Conservation (phyloP, 768 basidiomycete species). For the Kwoniella sp. region DNA sequence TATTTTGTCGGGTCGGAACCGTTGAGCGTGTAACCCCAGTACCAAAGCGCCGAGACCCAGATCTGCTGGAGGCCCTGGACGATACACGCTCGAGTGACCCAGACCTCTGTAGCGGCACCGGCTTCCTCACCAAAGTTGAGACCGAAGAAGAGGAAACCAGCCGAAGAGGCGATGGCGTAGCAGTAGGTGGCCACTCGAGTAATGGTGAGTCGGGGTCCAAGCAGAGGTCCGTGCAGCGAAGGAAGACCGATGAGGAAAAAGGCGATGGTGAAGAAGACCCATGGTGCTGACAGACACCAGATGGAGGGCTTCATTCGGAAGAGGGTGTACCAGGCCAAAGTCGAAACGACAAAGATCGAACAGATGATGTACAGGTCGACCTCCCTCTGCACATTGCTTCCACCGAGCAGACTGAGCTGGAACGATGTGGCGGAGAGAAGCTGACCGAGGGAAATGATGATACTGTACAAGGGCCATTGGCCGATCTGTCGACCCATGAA, state of each 20-base stretch:
- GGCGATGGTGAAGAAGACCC: constrained; percentile 83
- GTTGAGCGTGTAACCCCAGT: constrained; percentile 83
- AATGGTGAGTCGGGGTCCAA: constrained; percentile 62
- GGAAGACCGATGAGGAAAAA: constrained; percentile 90
- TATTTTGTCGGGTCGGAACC: constrained; percentile 53
- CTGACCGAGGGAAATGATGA: constrained; percentile 80
- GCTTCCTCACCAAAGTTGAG: constrained; percentile 97
- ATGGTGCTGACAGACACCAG: constrained; percentile 77
- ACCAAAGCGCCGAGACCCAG: constrained; percentile 94
- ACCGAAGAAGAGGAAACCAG: constrained; percentile 88
- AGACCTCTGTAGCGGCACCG: constrained; percentile 92
- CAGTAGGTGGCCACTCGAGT: constrained; percentile 78
- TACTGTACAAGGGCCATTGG: constrained; percentile 88
- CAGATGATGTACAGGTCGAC: constrained; percentile 87
- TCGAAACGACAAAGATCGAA: constrained; percentile 76
- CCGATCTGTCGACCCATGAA: constrained; percentile 71
- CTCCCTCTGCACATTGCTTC: constrained; percentile 74
- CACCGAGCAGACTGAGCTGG: constrained; percentile 85
- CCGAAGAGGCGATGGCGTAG: constrained; percentile 88
- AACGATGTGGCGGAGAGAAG: constrained; percentile 61
- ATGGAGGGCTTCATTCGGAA: constrained; percentile 85
- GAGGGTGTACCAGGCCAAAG: constrained; percentile 81
- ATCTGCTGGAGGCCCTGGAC: constrained; percentile 94
- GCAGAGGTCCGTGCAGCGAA: constrained; percentile 62
- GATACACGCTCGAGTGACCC: constrained; percentile 83